Base-by-base conservation (phyloP, 2,329 filamentous ascomycete species). In the Trichophyton schoenleinii region DNA sequence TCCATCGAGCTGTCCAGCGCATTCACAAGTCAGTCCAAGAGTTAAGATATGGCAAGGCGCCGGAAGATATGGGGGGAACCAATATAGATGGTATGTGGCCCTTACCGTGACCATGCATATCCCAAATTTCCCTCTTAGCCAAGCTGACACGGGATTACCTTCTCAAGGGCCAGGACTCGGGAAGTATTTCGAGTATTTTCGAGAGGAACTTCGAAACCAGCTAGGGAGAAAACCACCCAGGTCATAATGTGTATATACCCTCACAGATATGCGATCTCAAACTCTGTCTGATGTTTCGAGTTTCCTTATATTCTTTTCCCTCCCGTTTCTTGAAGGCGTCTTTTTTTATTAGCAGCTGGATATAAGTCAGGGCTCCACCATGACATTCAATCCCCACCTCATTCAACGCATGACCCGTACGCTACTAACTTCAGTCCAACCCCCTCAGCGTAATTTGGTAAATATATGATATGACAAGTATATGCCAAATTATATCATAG, bases 41-140 rank as follows among this genome's bases (percentile, higher is more conserved):
- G 60, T 41, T 75, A 20, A 72, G 72, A 61, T 70, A 77, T 65
- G 75, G 76, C 38, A 69, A 73, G 55, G 71, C 74, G 58, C 73
- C 72, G 18, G 74, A 77, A 63, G 73, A 76, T 60, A 73, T 74
- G 68, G 74, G 75, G 63, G 74, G 74, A 53, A 76, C 75, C 44
- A 70, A 73, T 11, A 67, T 73, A n/a, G 71, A 75, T 61, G 67
- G 68, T 55, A 55, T 15, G 15, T 15, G 6, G n/a, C 15, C n/a
- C 7, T 44, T 36, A 36, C 9, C 15, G 20, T 11, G 7, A 20
- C 2, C 1, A n/a, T 7, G 38, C n/a, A 36, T 13, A 18, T 8
- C 3, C 25, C 6, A 55, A 7, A 34, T 6, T 28, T 25, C 31
- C 7, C 8, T 36, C 34, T 4, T 4, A 28, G 44, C 18, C 28